Conservation (phyloP, 805 yeast genomes). For the Starmerella cellae region DNA sequence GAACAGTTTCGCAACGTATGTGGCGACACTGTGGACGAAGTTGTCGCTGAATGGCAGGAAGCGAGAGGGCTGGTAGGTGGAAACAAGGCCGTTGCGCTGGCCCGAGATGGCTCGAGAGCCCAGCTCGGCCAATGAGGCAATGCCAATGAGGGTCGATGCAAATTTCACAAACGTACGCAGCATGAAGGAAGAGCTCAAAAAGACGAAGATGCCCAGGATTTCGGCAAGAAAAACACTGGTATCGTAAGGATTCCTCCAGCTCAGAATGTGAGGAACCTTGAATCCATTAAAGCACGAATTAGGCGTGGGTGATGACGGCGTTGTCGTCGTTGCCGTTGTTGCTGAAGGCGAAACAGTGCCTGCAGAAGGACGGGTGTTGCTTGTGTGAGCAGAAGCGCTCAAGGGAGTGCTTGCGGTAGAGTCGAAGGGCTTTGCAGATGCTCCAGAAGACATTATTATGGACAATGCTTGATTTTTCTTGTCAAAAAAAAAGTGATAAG, state of each 20-base stretch:
- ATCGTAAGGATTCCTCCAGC: slow-evolving; percentile 64
- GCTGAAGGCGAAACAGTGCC: neutral
- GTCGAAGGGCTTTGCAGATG: too few relatives aligned
- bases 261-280: slow-evolving; percentile 34
- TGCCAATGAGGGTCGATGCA: slow-evolving; percentile 43
- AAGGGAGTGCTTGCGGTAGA: too few relatives aligned
- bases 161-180: slow-evolving; percentile 27
- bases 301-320: slow-evolving; percentile 3
- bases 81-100: slow-evolving; percentile 51
- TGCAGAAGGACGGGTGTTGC: neutral
- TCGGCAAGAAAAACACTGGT: slow-evolving; percentile 50
- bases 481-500: too few relatives aligned
- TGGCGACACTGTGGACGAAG: slow-evolving; percentile 33
- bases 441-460: neutral
- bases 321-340: neutral
- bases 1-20: slow-evolving; percentile 29
- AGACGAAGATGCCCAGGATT: slow-evolving; percentile 45
- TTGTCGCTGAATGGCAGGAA: slow-evolving; percentile 29
- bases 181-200: slow-evolving; percentile 23
- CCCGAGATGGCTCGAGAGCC: slow-evolving; percentile 62
- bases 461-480: too few relatives aligned
- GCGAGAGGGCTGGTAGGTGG: slow-evolving; percentile 58
- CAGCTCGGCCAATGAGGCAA: slow-evolving; percentile 62
- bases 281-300: slow-evolving; percentile 10
- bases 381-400: neutral